Evolutionary conservation across 352 stramenopile species (phyloP).

Genomic region (Pythium vanterpoolii): DNA sequence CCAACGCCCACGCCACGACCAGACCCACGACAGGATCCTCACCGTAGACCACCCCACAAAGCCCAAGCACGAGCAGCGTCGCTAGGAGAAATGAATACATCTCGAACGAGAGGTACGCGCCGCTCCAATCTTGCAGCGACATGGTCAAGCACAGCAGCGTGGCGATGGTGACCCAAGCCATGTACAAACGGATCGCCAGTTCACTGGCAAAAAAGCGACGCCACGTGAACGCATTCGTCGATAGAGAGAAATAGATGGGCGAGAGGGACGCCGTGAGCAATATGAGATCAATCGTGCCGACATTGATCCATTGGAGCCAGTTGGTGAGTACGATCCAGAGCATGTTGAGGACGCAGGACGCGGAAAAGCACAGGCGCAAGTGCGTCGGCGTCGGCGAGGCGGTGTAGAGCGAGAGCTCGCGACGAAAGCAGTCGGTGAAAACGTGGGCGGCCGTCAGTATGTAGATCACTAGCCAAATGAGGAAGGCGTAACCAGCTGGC

Average conservation of each 20-base stretch:
- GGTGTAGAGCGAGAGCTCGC: constrained; percentile 41
- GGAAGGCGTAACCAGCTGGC: constrained; percentile 50
- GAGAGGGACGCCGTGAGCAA: constrained; percentile 50
- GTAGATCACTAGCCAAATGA: constrained; percentile 73
- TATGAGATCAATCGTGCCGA: constrained; percentile 40
- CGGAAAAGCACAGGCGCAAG: constrained; percentile 50
- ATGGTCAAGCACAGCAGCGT: constrained; percentile 48
- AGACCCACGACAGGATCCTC: constrained; percentile 50
- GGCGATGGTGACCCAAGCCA: constrained; percentile 51
- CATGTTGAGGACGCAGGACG: constrained; percentile 46
- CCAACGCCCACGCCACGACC: constrained; percentile 47
- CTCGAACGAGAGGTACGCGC: constrained; percentile 36
- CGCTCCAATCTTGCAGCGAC: constrained; percentile 35
- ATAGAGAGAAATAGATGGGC: constrained; percentile 55
- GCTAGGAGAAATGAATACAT: constrained; percentile 43
- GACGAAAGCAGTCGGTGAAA: constrained; percentile 51
- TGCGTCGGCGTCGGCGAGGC: constrained; percentile 33
- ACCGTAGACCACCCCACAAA: constrained; percentile 45
- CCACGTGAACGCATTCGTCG: constrained; percentile 37
- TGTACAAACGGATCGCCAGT: constrained; percentile 56
- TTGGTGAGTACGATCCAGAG: constrained; percentile 56
- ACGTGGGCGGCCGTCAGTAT: constrained; percentile 38
- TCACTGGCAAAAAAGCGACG: constrained; percentile 53
- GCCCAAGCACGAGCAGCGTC: constrained; percentile 35
- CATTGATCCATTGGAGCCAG: constrained; percentile 33